Evolutionary conservation across 2,329 filamentous ascomycete genomes (phyloP).

Genomic region (Paracoccidioides lutzii): DNA sequence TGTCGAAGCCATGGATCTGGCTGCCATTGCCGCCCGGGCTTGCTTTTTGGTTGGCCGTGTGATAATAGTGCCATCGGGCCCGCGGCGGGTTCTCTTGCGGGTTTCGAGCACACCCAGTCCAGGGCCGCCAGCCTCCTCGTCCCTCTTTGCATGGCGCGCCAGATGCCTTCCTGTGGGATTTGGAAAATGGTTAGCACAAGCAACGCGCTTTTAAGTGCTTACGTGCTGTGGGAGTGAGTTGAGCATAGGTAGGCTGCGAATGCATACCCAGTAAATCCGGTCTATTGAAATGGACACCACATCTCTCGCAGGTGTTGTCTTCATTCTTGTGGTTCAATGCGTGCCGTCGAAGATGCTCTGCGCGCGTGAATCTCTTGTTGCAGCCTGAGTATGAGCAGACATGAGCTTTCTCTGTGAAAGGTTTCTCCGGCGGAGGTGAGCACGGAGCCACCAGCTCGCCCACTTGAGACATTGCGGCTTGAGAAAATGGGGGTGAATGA

Average conservation of each 20-base stretch:
- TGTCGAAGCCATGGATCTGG: background rate
- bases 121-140: slow-evolving; percentile 38
- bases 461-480: background rate
- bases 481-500: background rate
- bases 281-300: slow-evolving; percentile 48
- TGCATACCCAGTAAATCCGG: slow-evolving; percentile 44
- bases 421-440: background rate
- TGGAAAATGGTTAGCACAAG: slow-evolving; percentile 7
- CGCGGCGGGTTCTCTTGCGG: slow-evolving; percentile 38
- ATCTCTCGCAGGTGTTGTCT: slow-evolving; percentile 45
- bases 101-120: slow-evolving; percentile 37
- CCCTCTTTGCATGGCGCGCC: slow-evolving; percentile 38
- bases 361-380: slow-evolving; percentile 42
- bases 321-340: slow-evolving; percentile 43
- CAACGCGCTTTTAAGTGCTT: background rate
- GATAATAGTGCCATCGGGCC: slow-evolving; percentile 36
- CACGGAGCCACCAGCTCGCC: background rate
- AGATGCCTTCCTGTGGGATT: slow-evolving; percentile 43
- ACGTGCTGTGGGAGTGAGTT: no score
- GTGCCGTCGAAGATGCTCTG: slow-evolving; percentile 47
- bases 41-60: slow-evolving; percentile 24
- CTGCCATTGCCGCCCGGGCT: slow-evolving; percentile 3
- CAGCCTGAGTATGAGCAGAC: slow-evolving; percentile 37
- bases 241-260: background rate
- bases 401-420: slow-evolving; percentile 5